Evolutionary conservation across 1,284 basidiomycete genomes (phyloP).

Genomic region (Microbotryum silenes-acaulis): DNA sequence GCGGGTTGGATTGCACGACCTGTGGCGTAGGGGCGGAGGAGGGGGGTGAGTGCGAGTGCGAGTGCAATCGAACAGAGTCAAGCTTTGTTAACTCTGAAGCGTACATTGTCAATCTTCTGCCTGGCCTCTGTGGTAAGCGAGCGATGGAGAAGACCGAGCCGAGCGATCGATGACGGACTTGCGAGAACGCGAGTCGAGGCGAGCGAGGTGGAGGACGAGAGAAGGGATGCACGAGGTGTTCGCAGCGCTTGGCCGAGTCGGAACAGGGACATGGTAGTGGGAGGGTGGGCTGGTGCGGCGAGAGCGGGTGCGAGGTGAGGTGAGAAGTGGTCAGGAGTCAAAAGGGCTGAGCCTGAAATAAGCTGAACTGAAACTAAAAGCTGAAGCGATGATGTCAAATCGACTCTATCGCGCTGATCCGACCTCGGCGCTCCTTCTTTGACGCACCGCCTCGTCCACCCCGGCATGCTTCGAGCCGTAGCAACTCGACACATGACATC

Average conservation of each 20-base stretch:
- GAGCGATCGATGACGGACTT: constrained; percentile 3
- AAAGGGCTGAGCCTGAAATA: too few species aligned
- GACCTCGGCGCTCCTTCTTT: too few species aligned
- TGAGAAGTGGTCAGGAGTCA: too few species aligned
- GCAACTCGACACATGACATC: too few species aligned
- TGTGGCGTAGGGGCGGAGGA: constrained; percentile 30
- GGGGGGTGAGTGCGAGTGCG: background rate
- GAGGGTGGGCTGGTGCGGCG: background rate
- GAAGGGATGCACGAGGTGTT: too few species aligned
- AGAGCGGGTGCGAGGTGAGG: too few species aligned
- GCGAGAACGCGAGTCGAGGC: constrained; percentile 3
- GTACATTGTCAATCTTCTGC: constrained; percentile 46
- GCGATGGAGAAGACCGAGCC: constrained; percentile 31
- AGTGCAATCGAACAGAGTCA: background rate
- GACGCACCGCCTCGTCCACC: too few species aligned
- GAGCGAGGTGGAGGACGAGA: too few species aligned
- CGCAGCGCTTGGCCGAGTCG: background rate
- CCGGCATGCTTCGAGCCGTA: too few species aligned
- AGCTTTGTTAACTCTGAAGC: constrained; percentile 7
- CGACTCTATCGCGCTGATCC: too few species aligned
- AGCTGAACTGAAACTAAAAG: too few species aligned
- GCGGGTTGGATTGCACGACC: constrained; percentile 61
- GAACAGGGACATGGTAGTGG: background rate
- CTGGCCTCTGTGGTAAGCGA: constrained; percentile 44
- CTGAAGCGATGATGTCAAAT: too few species aligned